phyloP scores from a whole-genome alignment of 2,329 filamentous ascomycete genomes.

The Cercospora brassicicola region DNA sequence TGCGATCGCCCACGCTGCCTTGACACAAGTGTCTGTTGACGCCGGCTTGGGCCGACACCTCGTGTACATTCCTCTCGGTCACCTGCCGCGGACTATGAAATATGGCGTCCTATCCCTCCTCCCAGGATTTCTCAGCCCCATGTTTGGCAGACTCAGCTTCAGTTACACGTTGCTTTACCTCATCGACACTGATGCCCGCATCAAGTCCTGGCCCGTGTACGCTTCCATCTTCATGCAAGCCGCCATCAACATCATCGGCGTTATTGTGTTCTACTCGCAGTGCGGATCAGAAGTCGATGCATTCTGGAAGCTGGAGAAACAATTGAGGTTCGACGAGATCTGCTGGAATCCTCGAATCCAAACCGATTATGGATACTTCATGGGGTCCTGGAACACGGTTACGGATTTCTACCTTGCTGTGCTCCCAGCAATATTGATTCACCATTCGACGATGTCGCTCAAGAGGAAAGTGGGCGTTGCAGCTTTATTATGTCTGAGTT shows the following conservation, averaged over 20 bases:
- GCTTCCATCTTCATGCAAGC: conserved; percentile 32
- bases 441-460: conserved; percentile 31
- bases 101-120: conserved; percentile 30
- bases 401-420: conserved; percentile 36
- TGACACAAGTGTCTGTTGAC: conserved; percentile 25
- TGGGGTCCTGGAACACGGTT: conserved; percentile 34
- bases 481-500: conserved; percentile 7
- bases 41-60: conserved; percentile 35
- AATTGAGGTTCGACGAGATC: conserved; percentile 21
- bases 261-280: conserved; percentile 31
- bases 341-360: conserved; percentile 30
- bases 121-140: conserved; percentile 32
- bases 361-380: conserved; percentile 27
- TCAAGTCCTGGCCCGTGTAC: conserved; percentile 34
- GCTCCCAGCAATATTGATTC: conserved; percentile 35
- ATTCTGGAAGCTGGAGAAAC: conserved; percentile 25
- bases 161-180: conserved; percentile 35
- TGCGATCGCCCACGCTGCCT: conserved; percentile 30
- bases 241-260: conserved; percentile 29
- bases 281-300: conserved; percentile 32
- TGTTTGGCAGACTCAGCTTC: conserved; percentile 34
- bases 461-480: conserved; percentile 27
- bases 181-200: conserved; percentile 29
- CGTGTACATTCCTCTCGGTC: conserved; percentile 21
- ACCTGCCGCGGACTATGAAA: conserved; percentile 21